A percentile compares a stretch with the other conserved stretches of the same genome.
phyloP scores from a whole-genome alignment of 345 rosid species.

The Odontarrhena argentea region DNA sequence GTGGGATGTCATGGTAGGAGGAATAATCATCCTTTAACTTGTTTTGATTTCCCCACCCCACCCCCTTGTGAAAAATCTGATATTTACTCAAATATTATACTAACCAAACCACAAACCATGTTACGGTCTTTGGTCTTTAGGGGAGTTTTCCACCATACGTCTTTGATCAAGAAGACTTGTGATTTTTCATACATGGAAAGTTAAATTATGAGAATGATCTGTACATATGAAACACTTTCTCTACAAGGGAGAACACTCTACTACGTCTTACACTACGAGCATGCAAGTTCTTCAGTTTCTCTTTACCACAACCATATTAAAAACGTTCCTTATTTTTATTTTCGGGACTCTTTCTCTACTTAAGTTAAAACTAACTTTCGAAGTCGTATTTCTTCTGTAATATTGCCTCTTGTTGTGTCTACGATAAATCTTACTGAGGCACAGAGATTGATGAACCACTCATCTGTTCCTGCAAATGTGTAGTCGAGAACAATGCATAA shows the following conservation, averaged over 20 bases:
- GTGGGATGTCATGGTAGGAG: constrained; percentile 71
- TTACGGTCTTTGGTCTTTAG: too few species aligned
- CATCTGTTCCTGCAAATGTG: constrained; percentile 33
- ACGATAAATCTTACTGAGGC: constrained; percentile 31
- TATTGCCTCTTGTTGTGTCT: background rate
- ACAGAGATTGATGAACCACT: constrained; percentile 35
- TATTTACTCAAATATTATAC: too few species aligned
- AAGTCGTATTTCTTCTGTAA: constrained; percentile 10
- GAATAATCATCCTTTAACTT: background rate
- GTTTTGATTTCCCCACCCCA: too few species aligned
- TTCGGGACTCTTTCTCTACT: constrained; percentile 11
- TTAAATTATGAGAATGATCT: constrained; percentile 12
- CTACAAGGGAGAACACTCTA: constrained; percentile 19
- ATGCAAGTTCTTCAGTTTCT: constrained; percentile 6
- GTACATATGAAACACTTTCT: constrained; percentile 31
- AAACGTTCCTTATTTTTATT: background rate
- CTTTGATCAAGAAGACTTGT: too few species aligned
- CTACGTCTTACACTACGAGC: constrained; percentile 26
- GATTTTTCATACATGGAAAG: background rate
- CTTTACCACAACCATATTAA: background rate
- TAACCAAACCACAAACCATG: too few species aligned
- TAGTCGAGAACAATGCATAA: constrained; percentile 2
- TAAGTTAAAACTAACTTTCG: constrained; percentile 3
- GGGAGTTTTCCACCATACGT: too few species aligned
- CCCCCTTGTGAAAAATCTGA: too few species aligned